Base-by-base conservation (phyloP, 331 rosid species). In the Pyrus hybrid region DNA sequence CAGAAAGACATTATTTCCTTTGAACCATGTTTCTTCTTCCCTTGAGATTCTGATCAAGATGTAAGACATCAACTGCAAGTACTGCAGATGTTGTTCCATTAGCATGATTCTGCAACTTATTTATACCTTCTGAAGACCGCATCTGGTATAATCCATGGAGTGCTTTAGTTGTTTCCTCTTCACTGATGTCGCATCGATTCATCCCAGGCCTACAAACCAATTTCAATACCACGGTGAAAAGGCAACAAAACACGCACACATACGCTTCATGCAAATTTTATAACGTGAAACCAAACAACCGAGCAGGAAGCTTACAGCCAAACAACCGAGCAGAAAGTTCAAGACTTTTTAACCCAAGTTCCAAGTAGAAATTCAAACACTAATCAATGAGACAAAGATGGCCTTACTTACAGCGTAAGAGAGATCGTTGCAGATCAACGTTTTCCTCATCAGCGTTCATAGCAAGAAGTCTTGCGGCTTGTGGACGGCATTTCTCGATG, bases 291-390 rank as follows among this genome's bases (percentile, higher is more conserved):
- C 32, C 56, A 73, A 63, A 35, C 71, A 75, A 72, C 75, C 75
- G 75, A 80, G 71, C 51, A 80, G 63, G 82, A 73, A 86, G 87
- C 98, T 91, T 88, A 93, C 97, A 93, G 96, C 98, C 98, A 93
- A 80, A 26, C 28, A 26, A 26, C 28, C 28, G 28, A 26, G 28
- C 3, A 26, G 28, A 26, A 26, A 26, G 28, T 26, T 26, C 28
- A 26, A 2, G 3, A 26, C 28, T 26, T 26, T 26, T 26, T 26
- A 26, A 26, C 28, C 28, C 3, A 26, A 26, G 28, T 26, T 26
- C 28, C 28, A 26, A 26, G 28, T 26, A 26, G 28, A 26, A 26
- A 26, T 26, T 26, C 28, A 26, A 26, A 26, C 28, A 26, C 28
- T 26, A 26, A 26, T 26, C 2, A 26, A 26, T 26, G 28, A 26